Conservation (phyloP, 169 alveolate species). For the Neospora caninum region DNA sequence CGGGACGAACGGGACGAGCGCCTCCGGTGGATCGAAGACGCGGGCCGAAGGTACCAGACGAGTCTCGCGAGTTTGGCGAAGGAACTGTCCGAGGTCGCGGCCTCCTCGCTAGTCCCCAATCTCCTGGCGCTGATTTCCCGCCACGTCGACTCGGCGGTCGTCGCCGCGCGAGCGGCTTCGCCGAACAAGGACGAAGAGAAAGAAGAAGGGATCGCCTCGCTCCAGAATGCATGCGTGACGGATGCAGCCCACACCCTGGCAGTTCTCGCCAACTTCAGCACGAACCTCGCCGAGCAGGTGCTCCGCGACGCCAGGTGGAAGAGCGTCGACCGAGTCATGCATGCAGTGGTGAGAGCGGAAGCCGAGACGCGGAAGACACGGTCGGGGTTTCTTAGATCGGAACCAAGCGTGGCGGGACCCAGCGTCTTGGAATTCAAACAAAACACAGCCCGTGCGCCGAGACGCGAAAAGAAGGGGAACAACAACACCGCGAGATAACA, state of each 20-base stretch:
- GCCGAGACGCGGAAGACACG: no score
- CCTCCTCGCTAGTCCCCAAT: not conserved
- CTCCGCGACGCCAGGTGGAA: slow-evolving; percentile 1
- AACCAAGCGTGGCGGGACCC: no score
- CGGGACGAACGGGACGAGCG: not conserved
- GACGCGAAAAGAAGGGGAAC: no score
- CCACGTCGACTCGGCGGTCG: slow-evolving; percentile 2
- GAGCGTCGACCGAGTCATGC: slow-evolving; percentile 29
- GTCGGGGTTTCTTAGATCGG: no score
- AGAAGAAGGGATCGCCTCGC: slow-evolving; percentile 18
- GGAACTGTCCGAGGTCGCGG: not conserved
- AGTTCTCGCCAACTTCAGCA: slow-evolving; percentile 10
- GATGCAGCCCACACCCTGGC: slow-evolving; percentile 34
- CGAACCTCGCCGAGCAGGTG: not conserved
- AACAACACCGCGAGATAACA: no score
- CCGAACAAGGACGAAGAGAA: not conserved
- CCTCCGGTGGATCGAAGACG: slow-evolving; percentile 30
- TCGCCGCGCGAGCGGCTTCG: not conserved
- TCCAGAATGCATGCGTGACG: not conserved
- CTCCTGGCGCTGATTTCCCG: not conserved
- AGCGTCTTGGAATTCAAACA: no score
- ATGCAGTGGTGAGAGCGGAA: not conserved
- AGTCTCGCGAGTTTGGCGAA: not conserved
- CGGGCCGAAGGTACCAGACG: not conserved
- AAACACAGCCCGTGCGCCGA: no score